Conservation (phyloP, 305 asterid genomes). For the Fraxinus platypoda region DNA sequence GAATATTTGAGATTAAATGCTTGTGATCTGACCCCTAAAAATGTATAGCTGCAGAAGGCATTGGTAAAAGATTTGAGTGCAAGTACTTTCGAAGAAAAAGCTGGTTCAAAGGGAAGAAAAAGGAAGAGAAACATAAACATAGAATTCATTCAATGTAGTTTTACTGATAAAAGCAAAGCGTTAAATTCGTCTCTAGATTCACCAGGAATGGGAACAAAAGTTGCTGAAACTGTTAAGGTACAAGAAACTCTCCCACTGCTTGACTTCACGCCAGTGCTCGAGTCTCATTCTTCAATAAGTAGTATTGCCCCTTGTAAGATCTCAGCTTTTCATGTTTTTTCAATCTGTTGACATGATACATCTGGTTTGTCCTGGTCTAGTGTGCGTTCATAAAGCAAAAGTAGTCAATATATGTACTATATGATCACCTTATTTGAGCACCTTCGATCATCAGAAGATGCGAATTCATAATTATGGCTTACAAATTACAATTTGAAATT, state of each 20-base stretch:
- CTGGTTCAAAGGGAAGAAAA: conserved; percentile 22
- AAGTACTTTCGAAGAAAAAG: conserved; percentile 9
- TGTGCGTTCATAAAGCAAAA: not conserved
- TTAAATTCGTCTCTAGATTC: conserved; percentile 17
- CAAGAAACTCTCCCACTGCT: not conserved
- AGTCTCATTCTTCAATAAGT: not conserved
- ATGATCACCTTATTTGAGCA: not conserved
- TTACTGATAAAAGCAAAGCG: conserved; percentile 22
- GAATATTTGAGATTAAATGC: not conserved
- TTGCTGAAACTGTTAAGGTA: conserved; percentile 36
- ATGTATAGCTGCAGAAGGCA: conserved; percentile 28
- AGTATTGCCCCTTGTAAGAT: not conserved
- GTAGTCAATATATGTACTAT: conserved; percentile 4
- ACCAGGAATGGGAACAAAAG: conserved; percentile 12
- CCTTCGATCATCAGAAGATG: conserved; percentile 3
- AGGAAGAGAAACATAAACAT: conserved; percentile 12
- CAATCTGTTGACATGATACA: not conserved
- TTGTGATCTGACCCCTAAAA: conserved; percentile 16
- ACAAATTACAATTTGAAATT: not conserved
- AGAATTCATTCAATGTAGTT: conserved; percentile 17
- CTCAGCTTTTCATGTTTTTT: not conserved
- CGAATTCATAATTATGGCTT: not conserved
- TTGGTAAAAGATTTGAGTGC: conserved; percentile 28
- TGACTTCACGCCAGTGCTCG: not conserved
- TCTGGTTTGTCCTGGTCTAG: not conserved